Evolutionary conservation across 371 early-diverging fungal genomes (phyloP), one percentile per base, ranked within the genome.

Genomic region (Smittium mucronatum): DNA sequence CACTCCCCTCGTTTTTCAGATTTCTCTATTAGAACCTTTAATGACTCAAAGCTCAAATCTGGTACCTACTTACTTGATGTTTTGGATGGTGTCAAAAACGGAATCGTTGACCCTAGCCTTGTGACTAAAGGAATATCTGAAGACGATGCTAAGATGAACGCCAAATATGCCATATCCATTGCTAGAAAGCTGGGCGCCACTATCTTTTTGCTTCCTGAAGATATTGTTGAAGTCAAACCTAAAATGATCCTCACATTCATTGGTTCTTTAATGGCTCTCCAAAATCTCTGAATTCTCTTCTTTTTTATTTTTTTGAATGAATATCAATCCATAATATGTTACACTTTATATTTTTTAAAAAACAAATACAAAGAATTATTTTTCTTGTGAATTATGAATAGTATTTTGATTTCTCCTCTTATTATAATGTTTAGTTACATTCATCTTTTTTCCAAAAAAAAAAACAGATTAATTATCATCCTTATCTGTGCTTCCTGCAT

Each of bases 171-270:
- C 68, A 95, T 97, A 69, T 95, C 95, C 15, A 92, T 96, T 82
- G 97, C 97, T 15, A 88, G 97, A 78, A 95, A 95, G 81, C 81
- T 97, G 68, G 97, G 97, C 35, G 96, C 97, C n/a, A 93, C 95
- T 57, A 95, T 97, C 75, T 97, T 96, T 82, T 85, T 95, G 67
- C 84, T 95, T 59, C 96, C 96, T 11, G 96, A 97, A 81, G 96
- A 97, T 82, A 95, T 97, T 80, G 88, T 93, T 64, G 96, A 95
- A 80, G 91, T 91, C 65, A 86, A 91, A 79, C 83, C 90, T 71
- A 93, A 91, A 82, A 92, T 93, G 91, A 93, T 92, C 70, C 76
- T 93, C 71, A 93, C 94, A 1, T 93, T 94, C 73, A 86, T 93
- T 64, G 94, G 93, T 35, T 89, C 89, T 57, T 76, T 94, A 71